A percentile compares a stretch with the other conserved stretches of the same genome.
Conservation (phyloP, 176 grass and related monocot species). For the Musa acuminata region DNA sequence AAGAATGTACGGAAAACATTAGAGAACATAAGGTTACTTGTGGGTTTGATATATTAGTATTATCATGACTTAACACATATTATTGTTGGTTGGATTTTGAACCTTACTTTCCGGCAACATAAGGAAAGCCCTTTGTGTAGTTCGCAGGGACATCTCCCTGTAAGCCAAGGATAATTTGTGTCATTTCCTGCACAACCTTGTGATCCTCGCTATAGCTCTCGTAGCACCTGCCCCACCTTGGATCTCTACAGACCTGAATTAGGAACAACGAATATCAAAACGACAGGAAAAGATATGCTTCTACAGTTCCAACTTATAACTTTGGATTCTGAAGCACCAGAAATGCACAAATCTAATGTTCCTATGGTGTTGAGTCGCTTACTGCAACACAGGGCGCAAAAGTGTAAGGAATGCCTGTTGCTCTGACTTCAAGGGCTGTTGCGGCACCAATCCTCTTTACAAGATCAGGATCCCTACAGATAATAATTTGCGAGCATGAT, state of each 20-base stretch:
- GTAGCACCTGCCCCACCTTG: slow-evolving; percentile 8
- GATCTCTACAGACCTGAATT: slow-evolving; percentile 8
- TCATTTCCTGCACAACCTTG: background rate
- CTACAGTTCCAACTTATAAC: no score
- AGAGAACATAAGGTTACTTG: no score
- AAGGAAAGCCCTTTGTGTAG: background rate
- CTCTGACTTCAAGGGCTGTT: slow-evolving; percentile 11
- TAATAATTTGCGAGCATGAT: no score
- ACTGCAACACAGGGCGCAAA: slow-evolving; percentile 8
- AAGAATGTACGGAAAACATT: no score
- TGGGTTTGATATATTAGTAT: no score
- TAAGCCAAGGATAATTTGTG: background rate
- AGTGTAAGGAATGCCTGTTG: slow-evolving; percentile 1
- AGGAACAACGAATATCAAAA: background rate
- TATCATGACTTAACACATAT: no score
- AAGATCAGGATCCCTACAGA: slow-evolving; percentile 8
- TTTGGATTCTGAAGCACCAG: no score
- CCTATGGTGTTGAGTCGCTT: background rate
- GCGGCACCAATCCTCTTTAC: slow-evolving; percentile 4
- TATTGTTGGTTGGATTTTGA: background rate
- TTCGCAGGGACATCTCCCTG: background rate
- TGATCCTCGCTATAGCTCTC: slow-evolving; percentile 10
- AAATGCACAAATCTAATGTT: background rate
- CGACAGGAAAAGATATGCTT: no score
- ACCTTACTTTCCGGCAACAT: background rate